phyloP scores from a whole-genome alignment of 108 stramenopile genomes.

The Pseudonitzschia multistriata region DNA sequence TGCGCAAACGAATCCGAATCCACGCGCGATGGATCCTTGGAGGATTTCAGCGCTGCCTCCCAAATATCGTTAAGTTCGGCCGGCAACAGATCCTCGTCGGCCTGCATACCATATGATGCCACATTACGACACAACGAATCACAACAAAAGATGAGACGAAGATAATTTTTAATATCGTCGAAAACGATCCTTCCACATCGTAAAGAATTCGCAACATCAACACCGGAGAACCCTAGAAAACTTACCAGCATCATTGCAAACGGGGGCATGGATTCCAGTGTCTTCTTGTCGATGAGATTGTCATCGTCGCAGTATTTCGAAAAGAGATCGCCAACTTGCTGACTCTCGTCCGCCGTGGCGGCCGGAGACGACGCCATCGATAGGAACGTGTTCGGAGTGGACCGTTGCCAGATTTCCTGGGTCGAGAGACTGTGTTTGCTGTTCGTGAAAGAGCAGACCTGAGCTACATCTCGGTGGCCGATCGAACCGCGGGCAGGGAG shows the following conservation, averaged over 20 bases:
- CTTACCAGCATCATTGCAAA: constrained; percentile 68
- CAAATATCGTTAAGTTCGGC: constrained; percentile 70
- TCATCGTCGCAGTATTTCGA: constrained; percentile 50
- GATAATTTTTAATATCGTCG: background rate
- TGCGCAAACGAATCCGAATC: constrained; percentile 73
- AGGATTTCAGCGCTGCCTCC: constrained; percentile 51
- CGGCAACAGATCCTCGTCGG: constrained; percentile 56
- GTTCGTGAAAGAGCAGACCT: background rate
- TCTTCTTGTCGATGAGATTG: constrained; percentile 47
- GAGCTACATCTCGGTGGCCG: background rate
- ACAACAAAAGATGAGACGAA: background rate
- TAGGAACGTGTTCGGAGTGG: background rate
- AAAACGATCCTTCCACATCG: background rate
- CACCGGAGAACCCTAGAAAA: background rate
- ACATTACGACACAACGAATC: background rate
- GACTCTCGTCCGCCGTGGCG: background rate
- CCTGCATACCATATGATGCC: too few species aligned
- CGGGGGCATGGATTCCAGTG: constrained; percentile 44
- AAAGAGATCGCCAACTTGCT: constrained; percentile 47
- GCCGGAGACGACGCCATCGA: background rate
- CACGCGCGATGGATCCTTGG: constrained; percentile 34
- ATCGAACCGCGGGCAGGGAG: background rate
- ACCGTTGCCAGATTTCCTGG: background rate
- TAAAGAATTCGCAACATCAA: background rate
- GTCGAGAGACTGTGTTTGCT: too few species aligned